Percentiles rank a stretch among this genome's conserved stretches.
phyloP scores from a whole-genome alignment of 2,329 filamentous ascomycete genomes.

The Podosphaera xanthii region DNA sequence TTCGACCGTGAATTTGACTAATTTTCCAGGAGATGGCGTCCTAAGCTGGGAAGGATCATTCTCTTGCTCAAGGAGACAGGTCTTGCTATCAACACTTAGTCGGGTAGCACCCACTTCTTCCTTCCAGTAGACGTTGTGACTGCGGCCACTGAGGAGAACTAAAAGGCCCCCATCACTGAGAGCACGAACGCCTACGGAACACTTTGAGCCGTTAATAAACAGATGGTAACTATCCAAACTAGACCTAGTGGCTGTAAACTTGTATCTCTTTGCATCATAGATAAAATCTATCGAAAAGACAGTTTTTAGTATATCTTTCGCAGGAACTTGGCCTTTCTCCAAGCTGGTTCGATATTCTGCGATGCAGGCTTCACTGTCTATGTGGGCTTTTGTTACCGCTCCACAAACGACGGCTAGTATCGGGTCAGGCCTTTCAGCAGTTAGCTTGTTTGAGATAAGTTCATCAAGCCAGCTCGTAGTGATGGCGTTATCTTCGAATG shows the following conservation, averaged over 20 bases:
- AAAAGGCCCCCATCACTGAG: constrained; percentile 86
- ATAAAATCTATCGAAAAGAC: constrained; percentile 98
- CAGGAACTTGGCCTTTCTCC: constrained; percentile 91
- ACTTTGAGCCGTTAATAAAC: constrained; percentile 97
- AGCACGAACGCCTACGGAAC: constrained; percentile 74
- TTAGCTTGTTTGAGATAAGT: constrained; percentile 92
- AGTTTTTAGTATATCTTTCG: constrained; percentile 91
- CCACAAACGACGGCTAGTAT: constrained; percentile 89
- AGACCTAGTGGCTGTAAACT: constrained; percentile 89
- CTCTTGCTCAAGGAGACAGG: constrained; percentile 90
- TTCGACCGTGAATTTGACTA: constrained; percentile 93
- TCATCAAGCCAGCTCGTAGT: constrained; percentile 97
- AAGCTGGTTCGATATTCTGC: constrained; percentile 69
- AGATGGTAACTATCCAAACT: constrained; percentile 87
- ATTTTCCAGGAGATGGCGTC: constrained; percentile 85
- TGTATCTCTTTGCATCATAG: constrained; percentile 89
- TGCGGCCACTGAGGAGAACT: constrained; percentile 72
- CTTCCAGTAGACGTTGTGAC: constrained; percentile 99
- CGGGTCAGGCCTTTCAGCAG: constrained; percentile 80
- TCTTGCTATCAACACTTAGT: constrained; percentile 93
- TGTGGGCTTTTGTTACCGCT: constrained; percentile 82
- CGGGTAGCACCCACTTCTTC: constrained; percentile 92
- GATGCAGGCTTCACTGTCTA: constrained; percentile 77
- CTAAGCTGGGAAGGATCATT: constrained; percentile 95
- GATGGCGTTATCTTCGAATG: constrained; percentile 97